Evolutionary conservation across 2,329 filamentous ascomycete species (phyloP).

Genomic region (Colletotrichum spinosum): DNA sequence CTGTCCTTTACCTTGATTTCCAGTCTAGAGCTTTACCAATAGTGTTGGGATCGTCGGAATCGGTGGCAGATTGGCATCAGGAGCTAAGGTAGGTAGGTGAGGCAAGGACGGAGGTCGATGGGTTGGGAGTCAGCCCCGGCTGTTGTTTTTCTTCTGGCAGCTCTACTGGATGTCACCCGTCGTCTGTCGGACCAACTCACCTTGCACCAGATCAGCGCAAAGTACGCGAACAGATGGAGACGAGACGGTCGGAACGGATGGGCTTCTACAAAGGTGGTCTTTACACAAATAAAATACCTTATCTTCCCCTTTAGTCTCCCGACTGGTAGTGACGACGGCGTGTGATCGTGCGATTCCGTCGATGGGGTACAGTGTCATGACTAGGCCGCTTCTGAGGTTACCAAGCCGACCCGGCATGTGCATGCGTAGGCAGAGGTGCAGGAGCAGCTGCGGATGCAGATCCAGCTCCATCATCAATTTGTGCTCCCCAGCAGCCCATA

Average conservation of each 20-base stretch:
- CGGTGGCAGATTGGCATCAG: too few species aligned
- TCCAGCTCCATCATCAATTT: conserved; percentile 29
- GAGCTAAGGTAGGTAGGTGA: too few species aligned
- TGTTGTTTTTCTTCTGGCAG: conserved; percentile 14
- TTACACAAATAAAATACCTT: neutral
- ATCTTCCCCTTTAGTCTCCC: neutral
- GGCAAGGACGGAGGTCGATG: too few species aligned
- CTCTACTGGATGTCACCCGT: conserved; percentile 5
- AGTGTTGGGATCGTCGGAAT: too few species aligned
- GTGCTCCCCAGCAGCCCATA: conserved; percentile 28
- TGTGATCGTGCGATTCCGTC: conserved; percentile 27
- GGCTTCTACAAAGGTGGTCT: conserved; percentile 2
- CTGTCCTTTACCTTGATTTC: too few species aligned
- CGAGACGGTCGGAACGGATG: conserved; percentile 1
- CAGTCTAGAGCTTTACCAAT: too few species aligned
- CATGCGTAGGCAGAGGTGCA: too few species aligned
- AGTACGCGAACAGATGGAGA: neutral
- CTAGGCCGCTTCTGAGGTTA: neutral
- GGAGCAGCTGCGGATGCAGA: neutral
- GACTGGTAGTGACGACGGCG: neutral
- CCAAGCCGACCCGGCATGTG: conserved; percentile 15
- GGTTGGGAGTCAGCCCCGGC: too few species aligned
- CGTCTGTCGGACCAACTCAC: neutral
- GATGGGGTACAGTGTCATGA: conserved; percentile 26
- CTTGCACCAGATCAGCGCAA: too few species aligned